These are phyloP conservation scores for Suhomyces kilbournensis DNA, from an alignment of 805 yeast species.

Conservation along the genomic window DNA sequence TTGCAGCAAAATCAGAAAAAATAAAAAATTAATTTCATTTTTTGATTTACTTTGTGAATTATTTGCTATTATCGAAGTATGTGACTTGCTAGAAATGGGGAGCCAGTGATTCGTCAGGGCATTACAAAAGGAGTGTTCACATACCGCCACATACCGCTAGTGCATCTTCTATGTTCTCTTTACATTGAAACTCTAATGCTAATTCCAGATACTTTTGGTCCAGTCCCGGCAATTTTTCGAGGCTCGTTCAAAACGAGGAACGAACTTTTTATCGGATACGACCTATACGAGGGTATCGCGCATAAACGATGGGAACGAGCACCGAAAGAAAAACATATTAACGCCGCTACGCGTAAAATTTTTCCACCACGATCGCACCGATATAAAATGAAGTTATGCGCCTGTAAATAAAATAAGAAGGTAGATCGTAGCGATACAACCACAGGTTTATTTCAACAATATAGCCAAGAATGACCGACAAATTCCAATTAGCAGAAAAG, in stretches of 20 bases:
- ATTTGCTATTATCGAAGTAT: too few species aligned
- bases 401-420: neutral
- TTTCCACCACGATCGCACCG: neutral
- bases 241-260: neutral
- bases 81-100: too few species aligned
- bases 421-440: constrained; percentile 6
- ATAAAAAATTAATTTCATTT: too few species aligned
- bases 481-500: constrained; percentile 43
- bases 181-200: neutral
- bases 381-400: neutral
- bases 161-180: neutral
- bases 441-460: constrained; percentile 1
- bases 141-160: too few species aligned
- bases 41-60: too few species aligned
- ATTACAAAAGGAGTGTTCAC: too few species aligned
- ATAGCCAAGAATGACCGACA: constrained; percentile 11
- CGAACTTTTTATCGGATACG: neutral
- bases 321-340: neutral
- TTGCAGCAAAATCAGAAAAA: neutral
- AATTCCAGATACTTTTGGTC: neutral
- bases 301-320: constrained; percentile 4
- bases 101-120: too few species aligned
- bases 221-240: neutral
- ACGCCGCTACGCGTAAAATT: neutral
- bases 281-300: neutral